A percentile compares a stretch with the other conserved stretches of the same genome.
Conservation (phyloP, 257 asterid genomes). For the Oldenlandia corymbosa region DNA sequence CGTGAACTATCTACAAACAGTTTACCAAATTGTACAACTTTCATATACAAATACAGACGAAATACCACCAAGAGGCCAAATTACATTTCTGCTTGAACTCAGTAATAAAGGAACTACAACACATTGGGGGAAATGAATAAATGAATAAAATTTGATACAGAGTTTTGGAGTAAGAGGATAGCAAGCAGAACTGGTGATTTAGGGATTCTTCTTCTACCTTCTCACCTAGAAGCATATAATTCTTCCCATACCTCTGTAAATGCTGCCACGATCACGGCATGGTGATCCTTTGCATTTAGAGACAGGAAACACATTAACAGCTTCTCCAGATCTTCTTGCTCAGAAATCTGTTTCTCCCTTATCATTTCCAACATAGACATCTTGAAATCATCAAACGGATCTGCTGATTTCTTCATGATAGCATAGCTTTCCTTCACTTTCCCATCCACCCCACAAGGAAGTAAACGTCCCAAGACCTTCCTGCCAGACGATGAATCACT, state of each 20-base stretch:
- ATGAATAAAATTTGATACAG: not conserved
- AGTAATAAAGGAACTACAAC: not conserved
- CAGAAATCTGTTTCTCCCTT: constrained; percentile 56
- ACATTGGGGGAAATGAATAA: constrained; percentile 2
- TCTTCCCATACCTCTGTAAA: constrained; percentile 57
- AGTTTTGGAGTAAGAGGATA: not conserved
- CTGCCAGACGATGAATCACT: constrained; percentile 9
- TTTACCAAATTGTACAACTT: not conserved
- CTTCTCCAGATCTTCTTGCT: constrained; percentile 51
- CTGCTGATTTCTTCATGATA: constrained; percentile 58
- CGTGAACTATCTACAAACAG: not conserved
- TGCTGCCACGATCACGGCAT: constrained; percentile 54
- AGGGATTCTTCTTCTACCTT: not conserved
- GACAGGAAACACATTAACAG: constrained; percentile 63
- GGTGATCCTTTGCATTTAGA: constrained; percentile 60
- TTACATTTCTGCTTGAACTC: not conserved
- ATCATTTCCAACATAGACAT: constrained; percentile 79
- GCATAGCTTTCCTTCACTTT: constrained; percentile 45
- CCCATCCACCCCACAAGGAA: constrained; percentile 30
- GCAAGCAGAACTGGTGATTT: not conserved
- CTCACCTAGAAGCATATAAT: constrained; percentile 21
- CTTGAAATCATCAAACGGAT: constrained; percentile 80
- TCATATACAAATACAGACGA: not conserved
- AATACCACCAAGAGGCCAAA: not conserved
- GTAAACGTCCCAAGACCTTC: constrained; percentile 16